Conservation (phyloP, 2,329 filamentous ascomycete genomes). For the Pyrenophora tritici-repentis region DNA sequence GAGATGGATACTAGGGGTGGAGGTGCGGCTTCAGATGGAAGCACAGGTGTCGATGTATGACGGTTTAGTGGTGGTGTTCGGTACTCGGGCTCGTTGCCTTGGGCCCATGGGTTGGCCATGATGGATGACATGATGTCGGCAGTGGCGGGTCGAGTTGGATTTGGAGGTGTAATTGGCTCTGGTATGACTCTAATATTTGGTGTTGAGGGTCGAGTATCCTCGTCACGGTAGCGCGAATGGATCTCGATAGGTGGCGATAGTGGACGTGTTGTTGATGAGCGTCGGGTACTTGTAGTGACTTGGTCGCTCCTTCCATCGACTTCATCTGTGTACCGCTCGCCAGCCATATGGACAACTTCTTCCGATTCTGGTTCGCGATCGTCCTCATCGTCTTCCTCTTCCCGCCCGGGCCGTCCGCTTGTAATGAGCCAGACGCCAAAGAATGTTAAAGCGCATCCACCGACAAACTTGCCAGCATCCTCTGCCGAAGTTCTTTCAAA, state of each 20-base stretch:
- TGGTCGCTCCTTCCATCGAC: slow-evolving; percentile 19
- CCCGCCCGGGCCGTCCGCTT: slow-evolving; percentile 64
- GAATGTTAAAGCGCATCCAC: slow-evolving; percentile 90
- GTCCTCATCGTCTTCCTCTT: slow-evolving; percentile 59
- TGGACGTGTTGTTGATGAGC: slow-evolving; percentile 25
- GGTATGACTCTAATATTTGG: slow-evolving; percentile 33
- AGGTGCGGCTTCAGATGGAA: slow-evolving; percentile 35
- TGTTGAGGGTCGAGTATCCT: slow-evolving; percentile 26
- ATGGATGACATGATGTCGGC: slow-evolving; percentile 29
- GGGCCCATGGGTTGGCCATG: slow-evolving; percentile 39
- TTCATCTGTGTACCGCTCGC: slow-evolving; percentile 45
- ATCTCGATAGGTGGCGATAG: slow-evolving; percentile 30
- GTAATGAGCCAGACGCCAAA: slow-evolving; percentile 97
- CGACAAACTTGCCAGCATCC: slow-evolving; percentile 82
- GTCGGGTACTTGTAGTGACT: slow-evolving; percentile 16
- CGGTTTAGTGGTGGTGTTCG: slow-evolving; percentile 18
- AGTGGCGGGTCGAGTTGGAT: slow-evolving; percentile 6
- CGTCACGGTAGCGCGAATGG: slow-evolving; percentile 19
- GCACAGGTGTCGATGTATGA: slow-evolving; percentile 37
- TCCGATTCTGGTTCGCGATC: slow-evolving; percentile 44
- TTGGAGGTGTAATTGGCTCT: slow-evolving; percentile 16
- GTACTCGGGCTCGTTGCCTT: slow-evolving; percentile 7
- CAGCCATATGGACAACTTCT: slow-evolving; percentile 50
- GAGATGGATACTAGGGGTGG: slow-evolving; percentile 21
- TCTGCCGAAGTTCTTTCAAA: slow-evolving; percentile 80